phyloP scores from a whole-genome alignment of 2,329 filamentous ascomycete species.

The Pseudogymnoascus sp. region DNA sequence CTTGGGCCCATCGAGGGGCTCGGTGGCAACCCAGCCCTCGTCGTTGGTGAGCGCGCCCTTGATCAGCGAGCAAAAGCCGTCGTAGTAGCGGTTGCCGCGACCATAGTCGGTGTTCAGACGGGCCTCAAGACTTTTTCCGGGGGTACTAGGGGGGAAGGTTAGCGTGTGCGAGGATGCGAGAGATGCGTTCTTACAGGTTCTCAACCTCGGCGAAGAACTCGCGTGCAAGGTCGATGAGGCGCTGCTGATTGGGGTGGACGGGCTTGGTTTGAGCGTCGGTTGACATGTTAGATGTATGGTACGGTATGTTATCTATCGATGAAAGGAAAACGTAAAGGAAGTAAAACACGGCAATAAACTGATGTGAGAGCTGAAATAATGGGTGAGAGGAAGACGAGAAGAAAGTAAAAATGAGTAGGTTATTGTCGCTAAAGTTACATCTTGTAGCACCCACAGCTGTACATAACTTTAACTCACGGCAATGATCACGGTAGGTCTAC shows the following conservation, averaged over 20 bases:
- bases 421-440: background rate
- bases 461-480: background rate
- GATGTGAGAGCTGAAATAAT: background rate
- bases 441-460: background rate
- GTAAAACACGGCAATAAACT: background rate
- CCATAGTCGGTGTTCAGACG: constrained; percentile 37
- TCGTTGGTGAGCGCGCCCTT: constrained; percentile 28
- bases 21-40: constrained; percentile 39
- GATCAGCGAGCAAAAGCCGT: constrained; percentile 34
- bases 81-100: constrained; percentile 35
- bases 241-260: constrained; percentile 9
- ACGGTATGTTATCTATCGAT: background rate
- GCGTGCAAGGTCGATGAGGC: constrained; percentile 11
- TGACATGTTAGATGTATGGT: background rate
- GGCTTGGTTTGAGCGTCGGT: background rate
- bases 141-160: constrained; percentile 27
- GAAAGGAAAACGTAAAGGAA: background rate
- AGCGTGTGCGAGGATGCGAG: background rate
- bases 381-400: background rate
- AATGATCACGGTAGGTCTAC: background rate
- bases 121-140: constrained; percentile 37
- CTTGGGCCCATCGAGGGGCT: constrained; percentile 36
- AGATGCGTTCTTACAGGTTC: constrained; percentile 21
- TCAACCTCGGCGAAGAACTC: constrained; percentile 26
- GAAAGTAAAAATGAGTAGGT: background rate